Conservation (phyloP, 345 rosid species). For the Melastoma malabathricum region DNA sequence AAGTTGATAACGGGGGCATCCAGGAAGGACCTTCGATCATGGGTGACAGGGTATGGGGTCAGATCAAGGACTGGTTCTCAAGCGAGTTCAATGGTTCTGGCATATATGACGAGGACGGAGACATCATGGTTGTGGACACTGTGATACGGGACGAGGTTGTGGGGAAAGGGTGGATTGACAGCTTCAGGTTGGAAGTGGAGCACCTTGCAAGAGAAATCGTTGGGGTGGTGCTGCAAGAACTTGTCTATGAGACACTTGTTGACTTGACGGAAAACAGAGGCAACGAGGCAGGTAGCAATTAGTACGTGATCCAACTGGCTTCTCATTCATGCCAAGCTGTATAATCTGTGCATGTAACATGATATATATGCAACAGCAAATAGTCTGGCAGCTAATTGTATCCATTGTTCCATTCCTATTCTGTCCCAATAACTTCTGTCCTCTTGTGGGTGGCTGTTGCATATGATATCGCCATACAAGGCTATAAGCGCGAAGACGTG, state of each 20-base stretch:
- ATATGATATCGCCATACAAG: too few relatives aligned
- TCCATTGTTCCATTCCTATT: too few relatives aligned
- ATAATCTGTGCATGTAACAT: too few relatives aligned
- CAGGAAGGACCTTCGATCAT: conserved; percentile 15
- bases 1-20: neutral
- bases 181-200: conserved; percentile 35
- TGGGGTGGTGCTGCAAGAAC: conserved; percentile 50
- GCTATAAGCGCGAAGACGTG: too few relatives aligned
- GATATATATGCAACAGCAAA: too few relatives aligned
- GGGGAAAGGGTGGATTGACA: conserved; percentile 48
- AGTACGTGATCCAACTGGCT: neutral
- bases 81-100: conserved; percentile 14
- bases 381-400: too few relatives aligned
- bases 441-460: too few relatives aligned
- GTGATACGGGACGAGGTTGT: conserved; percentile 48
- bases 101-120: conserved; percentile 33
- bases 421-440: too few relatives aligned
- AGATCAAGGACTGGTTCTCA: conserved; percentile 46
- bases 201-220: conserved; percentile 44
- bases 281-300: neutral
- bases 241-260: conserved; percentile 61
- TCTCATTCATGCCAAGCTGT: conserved; percentile 1
- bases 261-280: conserved; percentile 19
- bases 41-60: conserved; percentile 50
- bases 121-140: conserved; percentile 47